phyloP scores from a whole-genome alignment of 2,329 filamentous ascomycete genomes.

The Fusarium avenaceum region DNA sequence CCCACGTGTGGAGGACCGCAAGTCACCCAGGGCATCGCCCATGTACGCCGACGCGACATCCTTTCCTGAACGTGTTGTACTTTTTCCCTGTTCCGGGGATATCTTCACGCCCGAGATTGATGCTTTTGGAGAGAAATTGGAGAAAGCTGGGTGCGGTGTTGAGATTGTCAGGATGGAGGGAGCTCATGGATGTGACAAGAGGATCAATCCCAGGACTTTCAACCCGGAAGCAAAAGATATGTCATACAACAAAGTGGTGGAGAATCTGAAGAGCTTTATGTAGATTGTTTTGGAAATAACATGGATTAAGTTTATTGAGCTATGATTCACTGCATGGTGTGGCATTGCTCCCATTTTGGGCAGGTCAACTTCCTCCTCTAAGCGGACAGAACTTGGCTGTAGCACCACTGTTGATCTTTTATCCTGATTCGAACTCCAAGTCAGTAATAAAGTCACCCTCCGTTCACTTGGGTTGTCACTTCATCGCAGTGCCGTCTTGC shows the following conservation, averaged over 20 bases:
- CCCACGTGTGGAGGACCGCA: conserved; percentile 44
- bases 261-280: conserved; percentile 2
- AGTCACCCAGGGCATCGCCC: conserved; percentile 54
- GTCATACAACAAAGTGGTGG: conserved; percentile 15
- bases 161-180: conserved; percentile 32
- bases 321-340: neutral
- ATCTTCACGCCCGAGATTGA: conserved; percentile 54
- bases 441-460: too few species aligned
- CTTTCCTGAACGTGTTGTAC: conserved; percentile 31
- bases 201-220: conserved; percentile 4
- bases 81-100: conserved; percentile 56
- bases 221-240: conserved; percentile 15
- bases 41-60: conserved; percentile 45
- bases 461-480: too few species aligned
- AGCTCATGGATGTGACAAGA: conserved; percentile 47
- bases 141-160: conserved; percentile 8
- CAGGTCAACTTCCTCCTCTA: neutral
- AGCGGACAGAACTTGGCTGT: neutral
- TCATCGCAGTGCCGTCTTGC: too few species aligned
- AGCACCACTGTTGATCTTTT: too few species aligned
- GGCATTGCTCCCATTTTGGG: neutral
- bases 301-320: neutral
- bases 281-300: neutral
- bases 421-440: too few species aligned
- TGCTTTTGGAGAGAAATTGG: conserved; percentile 48